Percentiles rank a stretch among this genome's conserved stretches.
Conservation (phyloP, 768 basidiomycete species). For the Candolleomyces efflorescens region DNA sequence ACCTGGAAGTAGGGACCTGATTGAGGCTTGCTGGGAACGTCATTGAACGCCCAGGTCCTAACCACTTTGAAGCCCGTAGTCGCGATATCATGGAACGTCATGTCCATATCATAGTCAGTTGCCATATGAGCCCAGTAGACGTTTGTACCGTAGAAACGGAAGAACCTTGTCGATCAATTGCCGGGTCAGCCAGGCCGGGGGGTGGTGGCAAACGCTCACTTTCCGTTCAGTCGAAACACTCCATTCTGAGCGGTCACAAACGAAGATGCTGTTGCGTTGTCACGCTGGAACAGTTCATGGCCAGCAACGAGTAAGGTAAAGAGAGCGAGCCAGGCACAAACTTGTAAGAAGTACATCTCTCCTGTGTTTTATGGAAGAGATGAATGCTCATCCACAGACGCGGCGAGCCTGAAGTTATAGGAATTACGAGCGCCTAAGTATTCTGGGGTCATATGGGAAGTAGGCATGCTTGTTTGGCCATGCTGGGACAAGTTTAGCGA, state of each 20-base stretch:
- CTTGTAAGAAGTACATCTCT: no score
- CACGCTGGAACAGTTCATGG: no score
- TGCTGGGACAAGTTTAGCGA: no score
- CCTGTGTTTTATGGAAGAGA: no score
- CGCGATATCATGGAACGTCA: constrained; percentile 16
- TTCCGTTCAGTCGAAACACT: constrained; percentile 12
- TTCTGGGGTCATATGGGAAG: no score
- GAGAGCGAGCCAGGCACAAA: no score
- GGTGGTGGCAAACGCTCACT: not conserved
- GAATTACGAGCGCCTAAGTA: no score
- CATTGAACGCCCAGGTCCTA: constrained; percentile 21
- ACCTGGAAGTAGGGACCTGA: constrained; percentile 19
- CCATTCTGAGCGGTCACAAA: constrained; percentile 13
- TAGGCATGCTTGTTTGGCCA: no score
- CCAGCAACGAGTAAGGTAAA: no score
- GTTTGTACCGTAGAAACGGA: constrained; percentile 19
- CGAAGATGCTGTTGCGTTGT: no score
- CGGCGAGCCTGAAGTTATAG: no score
- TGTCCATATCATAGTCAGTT: constrained; percentile 16
- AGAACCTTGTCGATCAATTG: constrained; percentile 5
- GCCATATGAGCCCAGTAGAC: constrained; percentile 17
- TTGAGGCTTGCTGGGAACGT: constrained; percentile 14
- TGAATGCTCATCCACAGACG: no score
- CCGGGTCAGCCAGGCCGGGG: not conserved
- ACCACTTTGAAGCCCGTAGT: constrained; percentile 15